Evolutionary conservation across 768 basidiomycete species (phyloP).

Genomic region (Sarcomyxa edulis): DNA sequence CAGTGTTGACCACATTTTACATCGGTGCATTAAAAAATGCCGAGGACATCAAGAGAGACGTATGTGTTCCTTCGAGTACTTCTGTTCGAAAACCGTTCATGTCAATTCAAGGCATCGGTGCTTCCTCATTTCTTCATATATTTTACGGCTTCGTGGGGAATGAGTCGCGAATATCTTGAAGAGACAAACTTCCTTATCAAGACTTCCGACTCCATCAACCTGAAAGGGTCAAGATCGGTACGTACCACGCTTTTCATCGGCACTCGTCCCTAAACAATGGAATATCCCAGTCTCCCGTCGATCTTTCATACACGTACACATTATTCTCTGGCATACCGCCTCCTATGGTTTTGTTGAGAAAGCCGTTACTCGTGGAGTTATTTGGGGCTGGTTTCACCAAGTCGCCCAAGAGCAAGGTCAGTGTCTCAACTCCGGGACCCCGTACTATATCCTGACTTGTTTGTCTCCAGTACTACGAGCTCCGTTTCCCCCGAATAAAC

Average conservation of each 20-base stretch:
- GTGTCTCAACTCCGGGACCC: constrained; percentile 11
- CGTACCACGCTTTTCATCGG: constrained; percentile 1
- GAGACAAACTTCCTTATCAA: constrained; percentile 65
- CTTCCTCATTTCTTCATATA: constrained; percentile 67
- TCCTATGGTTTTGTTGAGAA: constrained; percentile 53
- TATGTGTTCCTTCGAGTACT: constrained; percentile 17
- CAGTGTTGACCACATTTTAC: constrained; percentile 75
- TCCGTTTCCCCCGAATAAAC: constrained; percentile 77
- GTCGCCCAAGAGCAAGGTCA: constrained; percentile 48
- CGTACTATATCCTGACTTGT: constrained; percentile 2
- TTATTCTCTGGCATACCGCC: constrained; percentile 40
- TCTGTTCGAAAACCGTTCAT: not conserved
- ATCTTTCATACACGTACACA: constrained; percentile 51
- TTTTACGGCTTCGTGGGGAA: constrained; percentile 75
- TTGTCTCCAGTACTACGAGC: constrained; percentile 63
- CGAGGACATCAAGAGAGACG: constrained; percentile 31
- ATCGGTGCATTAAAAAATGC: constrained; percentile 61
- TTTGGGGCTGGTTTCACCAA: constrained; percentile 84
- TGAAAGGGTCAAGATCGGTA: constrained; percentile 17
- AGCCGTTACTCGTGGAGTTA: constrained; percentile 67
- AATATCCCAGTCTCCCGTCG: constrained; percentile 14
- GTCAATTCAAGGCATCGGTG: constrained; percentile 31
- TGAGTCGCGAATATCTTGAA: constrained; percentile 62
- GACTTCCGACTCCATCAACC: constrained; percentile 32
- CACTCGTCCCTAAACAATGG: constrained; percentile 2